These are phyloP conservation scores for Antarctomyces pellizariae DNA, from an alignment of 495 filamentous ascomycete genomes.

Conservation along the genomic window DNA sequence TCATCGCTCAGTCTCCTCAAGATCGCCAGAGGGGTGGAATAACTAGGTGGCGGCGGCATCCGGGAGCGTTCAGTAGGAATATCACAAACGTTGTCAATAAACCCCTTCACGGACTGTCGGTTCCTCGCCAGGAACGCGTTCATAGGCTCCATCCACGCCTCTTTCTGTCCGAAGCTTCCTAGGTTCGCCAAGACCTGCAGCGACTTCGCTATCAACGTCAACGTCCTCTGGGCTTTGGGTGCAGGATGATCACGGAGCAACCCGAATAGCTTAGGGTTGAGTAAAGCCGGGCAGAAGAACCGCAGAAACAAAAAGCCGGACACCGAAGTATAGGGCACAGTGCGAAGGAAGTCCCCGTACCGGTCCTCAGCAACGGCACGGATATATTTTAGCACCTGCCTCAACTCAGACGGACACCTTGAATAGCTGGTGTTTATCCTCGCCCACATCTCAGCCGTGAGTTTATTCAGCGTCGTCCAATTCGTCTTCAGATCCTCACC, in stretches of 20 bases:
- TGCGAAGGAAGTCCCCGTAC: slow-evolving; percentile 84
- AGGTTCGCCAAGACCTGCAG: slow-evolving; percentile 91
- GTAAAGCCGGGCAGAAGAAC: slow-evolving; percentile 87
- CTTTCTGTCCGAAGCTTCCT: slow-evolving; percentile 81
- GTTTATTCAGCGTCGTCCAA: slow-evolving; percentile 53
- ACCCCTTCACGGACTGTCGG: slow-evolving; percentile 56
- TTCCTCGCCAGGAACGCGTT: slow-evolving; percentile 48
- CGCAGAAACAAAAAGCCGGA: slow-evolving; percentile 91
- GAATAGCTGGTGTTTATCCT: slow-evolving; percentile 47
- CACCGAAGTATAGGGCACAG: slow-evolving; percentile 87
- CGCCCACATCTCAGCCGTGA: slow-evolving; percentile 69
- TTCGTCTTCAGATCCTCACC: slow-evolving; percentile 60
- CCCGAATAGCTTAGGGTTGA: slow-evolving; percentile 92
- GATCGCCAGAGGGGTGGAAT: slow-evolving; percentile 84
- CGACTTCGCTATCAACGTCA: slow-evolving; percentile 86
- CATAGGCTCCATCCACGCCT: slow-evolving; percentile 98
- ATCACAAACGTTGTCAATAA: slow-evolving; percentile 65
- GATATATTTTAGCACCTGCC: slow-evolving; percentile 78
- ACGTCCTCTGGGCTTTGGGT: slow-evolving; percentile 63
- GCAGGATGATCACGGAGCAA: slow-evolving; percentile 71
- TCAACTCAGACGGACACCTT: slow-evolving; percentile 62
- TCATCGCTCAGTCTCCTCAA: slow-evolving; percentile 58
- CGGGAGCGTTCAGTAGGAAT: slow-evolving; percentile 48
- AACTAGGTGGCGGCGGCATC: slow-evolving; percentile 52
- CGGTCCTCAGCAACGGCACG: slow-evolving; percentile 85